Conservation (phyloP, 2,329 filamentous ascomycete genomes). For the Fusarium chaquense region DNA sequence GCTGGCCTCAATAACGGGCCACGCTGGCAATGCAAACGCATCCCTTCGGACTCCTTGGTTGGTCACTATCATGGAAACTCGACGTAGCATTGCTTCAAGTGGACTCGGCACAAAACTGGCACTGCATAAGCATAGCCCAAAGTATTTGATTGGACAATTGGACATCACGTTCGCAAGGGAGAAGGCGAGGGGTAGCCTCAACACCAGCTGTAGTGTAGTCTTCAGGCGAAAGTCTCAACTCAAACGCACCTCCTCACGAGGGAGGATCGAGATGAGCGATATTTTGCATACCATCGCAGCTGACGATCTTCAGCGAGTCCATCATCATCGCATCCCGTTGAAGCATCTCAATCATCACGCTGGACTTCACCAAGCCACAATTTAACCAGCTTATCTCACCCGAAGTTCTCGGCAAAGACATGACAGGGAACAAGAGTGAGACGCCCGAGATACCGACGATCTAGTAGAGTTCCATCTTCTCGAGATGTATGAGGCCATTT, state of each 20-base stretch:
- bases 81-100: constrained; percentile 37
- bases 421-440: constrained; percentile 19
- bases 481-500: constrained; percentile 73
- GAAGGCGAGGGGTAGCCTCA: constrained; percentile 25
- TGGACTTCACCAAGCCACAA: constrained; percentile 34
- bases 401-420: constrained; percentile 31
- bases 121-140: constrained; percentile 12
- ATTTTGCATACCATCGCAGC: constrained; percentile 24
- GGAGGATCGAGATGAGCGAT: constrained; percentile 38
- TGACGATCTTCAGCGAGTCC: constrained; percentile 6
- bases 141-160: constrained; percentile 42
- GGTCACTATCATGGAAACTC: constrained; percentile 14
- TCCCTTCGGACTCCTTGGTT: constrained; percentile 31
- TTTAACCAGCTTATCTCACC: constrained; percentile 7
- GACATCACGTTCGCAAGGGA: constrained; percentile 25
- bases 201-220: constrained; percentile 24
- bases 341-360: constrained; percentile 26
- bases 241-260: constrained; percentile 26
- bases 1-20: constrained; percentile 43
- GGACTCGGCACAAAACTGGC: constrained; percentile 14
- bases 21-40: constrained; percentile 44
- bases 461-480: constrained; percentile 61
- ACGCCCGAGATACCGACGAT: constrained; percentile 25
- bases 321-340: background rate
- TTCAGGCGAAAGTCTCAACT: constrained; percentile 31